phyloP scores from a whole-genome alignment of 768 basidiomycete genomes.

The Suillus americanus region DNA sequence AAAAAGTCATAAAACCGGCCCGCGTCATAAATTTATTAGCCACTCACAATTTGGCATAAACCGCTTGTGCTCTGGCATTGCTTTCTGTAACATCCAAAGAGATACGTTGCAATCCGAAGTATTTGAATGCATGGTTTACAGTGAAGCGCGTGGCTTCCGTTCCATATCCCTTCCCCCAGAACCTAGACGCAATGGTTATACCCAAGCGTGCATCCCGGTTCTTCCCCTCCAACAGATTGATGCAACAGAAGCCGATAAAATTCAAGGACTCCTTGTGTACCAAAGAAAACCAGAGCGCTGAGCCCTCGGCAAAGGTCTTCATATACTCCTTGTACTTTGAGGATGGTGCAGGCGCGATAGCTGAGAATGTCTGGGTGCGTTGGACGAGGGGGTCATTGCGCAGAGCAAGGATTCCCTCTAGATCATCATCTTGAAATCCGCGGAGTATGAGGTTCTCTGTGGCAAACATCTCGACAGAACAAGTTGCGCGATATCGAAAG shows the following conservation, averaged over 20 bases:
- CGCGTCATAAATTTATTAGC: background rate
- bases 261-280: constrained; percentile 13
- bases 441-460: constrained; percentile 27
- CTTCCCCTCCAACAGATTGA: constrained; percentile 20
- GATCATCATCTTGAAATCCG: constrained; percentile 21
- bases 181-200: constrained; percentile 20
- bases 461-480: constrained; percentile 21
- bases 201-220: constrained; percentile 27
- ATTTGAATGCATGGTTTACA: constrained; percentile 34
- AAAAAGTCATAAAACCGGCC: background rate
- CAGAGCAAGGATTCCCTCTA: constrained; percentile 18
- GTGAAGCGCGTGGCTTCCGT: constrained; percentile 35
- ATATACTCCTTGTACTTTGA: background rate
- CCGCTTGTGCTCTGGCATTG: constrained; percentile 32
- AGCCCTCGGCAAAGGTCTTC: constrained; percentile 1
- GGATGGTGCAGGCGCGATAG: background rate
- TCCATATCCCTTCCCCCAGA: constrained; percentile 36
- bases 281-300: constrained; percentile 21
- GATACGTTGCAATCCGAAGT: constrained; percentile 37
- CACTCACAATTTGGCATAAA: constrained; percentile 38
- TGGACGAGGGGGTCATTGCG: constrained; percentile 24
- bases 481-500: background rate
- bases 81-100: constrained; percentile 33
- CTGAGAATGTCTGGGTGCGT: background rate
- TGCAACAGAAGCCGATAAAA: constrained; percentile 24